Evolutionary conservation across 305 asterid species (phyloP).

Genomic region (Solanum aculeatissimum): DNA sequence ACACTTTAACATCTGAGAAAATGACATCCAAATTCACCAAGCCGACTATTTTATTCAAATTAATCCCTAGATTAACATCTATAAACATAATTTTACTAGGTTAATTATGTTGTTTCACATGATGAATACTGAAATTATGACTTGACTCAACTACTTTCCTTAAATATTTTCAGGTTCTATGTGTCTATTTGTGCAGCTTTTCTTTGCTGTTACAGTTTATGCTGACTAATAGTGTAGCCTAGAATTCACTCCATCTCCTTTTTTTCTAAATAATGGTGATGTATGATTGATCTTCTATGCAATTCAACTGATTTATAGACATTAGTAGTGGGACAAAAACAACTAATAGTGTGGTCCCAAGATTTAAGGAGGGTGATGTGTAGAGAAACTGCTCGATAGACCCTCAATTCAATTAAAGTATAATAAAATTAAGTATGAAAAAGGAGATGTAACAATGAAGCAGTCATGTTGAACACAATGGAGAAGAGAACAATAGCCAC

Average conservation of each 20-base stretch:
- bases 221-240: not conserved
- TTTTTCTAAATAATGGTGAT: not conserved
- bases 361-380: accelerated
- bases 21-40: not conserved
- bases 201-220: not conserved
- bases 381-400: not conserved
- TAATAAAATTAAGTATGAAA: not conserved
- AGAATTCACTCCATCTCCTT: not conserved
- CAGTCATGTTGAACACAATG: not conserved
- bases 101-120: not conserved
- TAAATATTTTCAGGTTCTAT: not conserved
- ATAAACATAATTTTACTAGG: not conserved
- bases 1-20: not conserved
- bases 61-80: not conserved
- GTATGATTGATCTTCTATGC: not conserved
- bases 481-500: not conserved
- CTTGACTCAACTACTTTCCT: not conserved
- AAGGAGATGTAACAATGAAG: not conserved
- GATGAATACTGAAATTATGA: not conserved
- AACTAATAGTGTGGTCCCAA: not conserved
- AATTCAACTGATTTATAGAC: not conserved
- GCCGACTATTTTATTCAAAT: not conserved
- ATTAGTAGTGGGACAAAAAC: not conserved
- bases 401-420: not conserved
- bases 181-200: not conserved